Percentiles rank a stretch among this genome's conserved stretches.
These are phyloP conservation scores for Cerrena zonata DNA, from an alignment of 1,284 basidiomycete genomes.

Conservation along the genomic window DNA sequence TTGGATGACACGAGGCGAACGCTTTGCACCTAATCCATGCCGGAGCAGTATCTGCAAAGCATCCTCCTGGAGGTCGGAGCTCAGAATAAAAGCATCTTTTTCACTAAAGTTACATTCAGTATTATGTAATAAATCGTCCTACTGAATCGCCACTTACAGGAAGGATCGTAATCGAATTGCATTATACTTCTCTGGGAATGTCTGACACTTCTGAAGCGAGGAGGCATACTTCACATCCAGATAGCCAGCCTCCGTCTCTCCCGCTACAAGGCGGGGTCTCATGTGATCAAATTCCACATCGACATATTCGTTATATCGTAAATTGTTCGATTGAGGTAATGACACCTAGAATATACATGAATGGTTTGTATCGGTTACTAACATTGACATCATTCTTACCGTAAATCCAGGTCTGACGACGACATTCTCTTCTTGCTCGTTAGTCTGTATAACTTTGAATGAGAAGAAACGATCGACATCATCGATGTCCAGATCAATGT, in stretches of 20 bases:
- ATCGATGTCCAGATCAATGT: constrained; percentile 22
- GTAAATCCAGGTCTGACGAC: constrained; percentile 36
- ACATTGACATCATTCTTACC: constrained; percentile 23
- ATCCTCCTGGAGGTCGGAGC: constrained; percentile 22
- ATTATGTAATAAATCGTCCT: background rate
- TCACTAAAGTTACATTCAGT: constrained; percentile 16
- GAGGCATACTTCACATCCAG: constrained; percentile 12
- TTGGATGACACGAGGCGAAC: background rate
- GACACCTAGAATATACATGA: no score
- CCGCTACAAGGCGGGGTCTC: constrained; percentile 16
- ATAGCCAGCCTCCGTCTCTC: constrained; percentile 19
- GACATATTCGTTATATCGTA: background rate
- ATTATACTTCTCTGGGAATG: background rate
- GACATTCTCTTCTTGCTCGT: constrained; percentile 53
- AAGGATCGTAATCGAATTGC: constrained; percentile 6
- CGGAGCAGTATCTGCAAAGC: constrained; percentile 26
- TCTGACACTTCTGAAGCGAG: constrained; percentile 1
- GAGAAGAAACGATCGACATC: constrained; percentile 44
- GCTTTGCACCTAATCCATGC: constrained; percentile 22
- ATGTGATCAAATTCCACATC: background rate
- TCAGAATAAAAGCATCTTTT: constrained; percentile 23
- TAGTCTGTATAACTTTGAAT: constrained; percentile 52
- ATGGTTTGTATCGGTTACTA: no score
- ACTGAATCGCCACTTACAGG: constrained; percentile 11
- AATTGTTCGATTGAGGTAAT: background rate